These are phyloP conservation scores for Epichloe typhina DNA, from an alignment of 2,329 filamentous ascomycete species.

Conservation along the genomic window DNA sequence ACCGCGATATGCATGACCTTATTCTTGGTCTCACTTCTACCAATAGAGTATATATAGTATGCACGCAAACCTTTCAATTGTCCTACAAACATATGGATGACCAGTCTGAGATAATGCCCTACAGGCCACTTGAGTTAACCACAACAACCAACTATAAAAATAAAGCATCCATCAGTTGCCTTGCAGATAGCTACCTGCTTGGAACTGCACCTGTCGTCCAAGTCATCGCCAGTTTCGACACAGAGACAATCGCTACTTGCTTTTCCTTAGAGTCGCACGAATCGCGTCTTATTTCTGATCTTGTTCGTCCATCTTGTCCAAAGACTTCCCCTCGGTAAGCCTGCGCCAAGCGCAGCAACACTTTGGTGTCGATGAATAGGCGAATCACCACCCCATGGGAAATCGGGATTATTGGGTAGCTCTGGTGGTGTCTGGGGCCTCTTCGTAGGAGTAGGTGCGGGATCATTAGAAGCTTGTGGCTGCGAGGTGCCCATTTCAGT, in stretches of 20 bases:
- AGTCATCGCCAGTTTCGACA: neutral
- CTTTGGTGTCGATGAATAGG: slow-evolving; percentile 23
- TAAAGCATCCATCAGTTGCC: neutral
- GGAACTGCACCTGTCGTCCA: neutral
- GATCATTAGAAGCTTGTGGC: slow-evolving; percentile 2
- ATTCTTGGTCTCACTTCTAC: neutral
- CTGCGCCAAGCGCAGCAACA: slow-evolving; percentile 14
- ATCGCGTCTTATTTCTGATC: neutral
- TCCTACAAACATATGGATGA: neutral
- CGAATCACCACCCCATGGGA: slow-evolving; percentile 23
- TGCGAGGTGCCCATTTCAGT: slow-evolving; percentile 1
- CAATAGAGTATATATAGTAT: neutral
- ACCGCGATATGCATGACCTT: neutral
- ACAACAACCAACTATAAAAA: neutral
- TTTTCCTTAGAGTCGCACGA: neutral
- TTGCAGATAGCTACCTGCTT: neutral
- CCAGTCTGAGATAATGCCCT: neutral
- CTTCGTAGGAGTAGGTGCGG: slow-evolving; percentile 9
- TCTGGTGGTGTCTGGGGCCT: slow-evolving; percentile 5
- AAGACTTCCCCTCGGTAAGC: slow-evolving; percentile 7
- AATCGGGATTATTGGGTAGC: slow-evolving; percentile 19
- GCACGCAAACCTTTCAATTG: neutral
- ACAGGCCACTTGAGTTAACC: neutral
- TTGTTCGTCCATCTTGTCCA: slow-evolving; percentile 2
- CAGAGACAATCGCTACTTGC: neutral